Evolutionary conservation across 225 moss, liverwort and hornwort genomes (phyloP).

Genomic region (Marchantia polymorpha): DNA sequence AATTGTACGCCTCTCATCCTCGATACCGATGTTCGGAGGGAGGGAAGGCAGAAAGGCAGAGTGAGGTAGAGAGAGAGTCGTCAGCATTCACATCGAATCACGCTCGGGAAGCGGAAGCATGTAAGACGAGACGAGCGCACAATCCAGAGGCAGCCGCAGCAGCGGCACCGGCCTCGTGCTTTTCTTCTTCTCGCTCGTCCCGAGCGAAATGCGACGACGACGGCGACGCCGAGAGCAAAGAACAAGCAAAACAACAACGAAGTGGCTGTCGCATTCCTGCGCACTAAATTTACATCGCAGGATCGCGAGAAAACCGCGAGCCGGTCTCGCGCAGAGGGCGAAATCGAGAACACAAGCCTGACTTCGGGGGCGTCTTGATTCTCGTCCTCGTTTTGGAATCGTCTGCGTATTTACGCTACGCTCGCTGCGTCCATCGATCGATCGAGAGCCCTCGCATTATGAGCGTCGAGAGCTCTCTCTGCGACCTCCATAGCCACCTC

Average conservation of each 20-base stretch:
- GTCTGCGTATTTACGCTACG: background rate
- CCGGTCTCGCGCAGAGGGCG: background rate
- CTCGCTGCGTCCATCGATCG: background rate
- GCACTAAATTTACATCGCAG: conserved; percentile 1
- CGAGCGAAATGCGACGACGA: background rate
- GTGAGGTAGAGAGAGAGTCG: background rate
- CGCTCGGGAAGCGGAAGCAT: background rate
- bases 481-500: conserved; percentile 13
- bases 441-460: background rate
- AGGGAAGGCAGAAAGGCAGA: background rate
- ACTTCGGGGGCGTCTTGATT: background rate
- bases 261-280: background rate
- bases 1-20: background rate
- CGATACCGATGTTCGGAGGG: too few species aligned
- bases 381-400: conserved; percentile 6
- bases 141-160: background rate
- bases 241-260: background rate
- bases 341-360: background rate
- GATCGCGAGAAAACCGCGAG: background rate
- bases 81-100: conserved; percentile 2
- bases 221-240: background rate
- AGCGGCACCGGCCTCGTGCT: background rate
- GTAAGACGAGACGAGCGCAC: background rate
- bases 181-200: background rate
- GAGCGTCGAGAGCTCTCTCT: background rate